Conservation (phyloP, 2,329 filamentous ascomycete genomes). For the Aureobasidium sp. region DNA sequence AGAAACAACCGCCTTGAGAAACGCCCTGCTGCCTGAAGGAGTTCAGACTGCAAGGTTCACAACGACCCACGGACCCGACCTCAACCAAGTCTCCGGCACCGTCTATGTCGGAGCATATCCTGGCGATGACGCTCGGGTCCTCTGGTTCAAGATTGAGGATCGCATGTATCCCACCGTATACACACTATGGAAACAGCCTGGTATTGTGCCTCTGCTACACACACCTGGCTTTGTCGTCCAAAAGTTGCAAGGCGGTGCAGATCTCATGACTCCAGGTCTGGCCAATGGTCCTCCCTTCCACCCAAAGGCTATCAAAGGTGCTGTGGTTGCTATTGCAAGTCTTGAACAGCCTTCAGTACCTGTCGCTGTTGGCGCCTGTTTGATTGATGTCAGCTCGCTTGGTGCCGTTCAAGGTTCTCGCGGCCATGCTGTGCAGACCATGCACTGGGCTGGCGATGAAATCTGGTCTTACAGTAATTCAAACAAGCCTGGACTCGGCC, state of each 20-base stretch:
- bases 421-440: constrained; percentile 55
- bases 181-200: constrained; percentile 56
- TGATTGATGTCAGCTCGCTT: constrained; percentile 51
- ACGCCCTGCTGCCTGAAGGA: constrained; percentile 55
- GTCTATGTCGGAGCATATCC: constrained; percentile 55
- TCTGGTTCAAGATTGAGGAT: constrained; percentile 58
- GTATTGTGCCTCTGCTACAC: constrained; percentile 54
- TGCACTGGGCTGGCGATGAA: constrained; percentile 63
- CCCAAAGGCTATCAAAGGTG: constrained; percentile 47
- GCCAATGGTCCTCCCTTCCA: constrained; percentile 58
- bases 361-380: constrained; percentile 55
- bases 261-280: constrained; percentile 61
- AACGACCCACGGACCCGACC: constrained; percentile 54
- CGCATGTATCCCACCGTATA: constrained; percentile 52
- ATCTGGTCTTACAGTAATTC: constrained; percentile 55
- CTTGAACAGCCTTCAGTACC: constrained; percentile 53
- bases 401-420: constrained; percentile 50
- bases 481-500: constrained; percentile 43
- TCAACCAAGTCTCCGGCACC: constrained; percentile 53
- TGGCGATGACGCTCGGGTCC: constrained; percentile 48
- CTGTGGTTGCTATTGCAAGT: constrained; percentile 56
- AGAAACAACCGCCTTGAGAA: constrained; percentile 45
- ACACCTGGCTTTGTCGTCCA: constrained; percentile 53
- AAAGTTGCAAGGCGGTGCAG: constrained; percentile 56
- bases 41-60: constrained; percentile 55